These are phyloP conservation scores for Ophiosphaerella narmari DNA, from an alignment of 2,329 filamentous ascomycete genomes.

Conservation along the genomic window DNA sequence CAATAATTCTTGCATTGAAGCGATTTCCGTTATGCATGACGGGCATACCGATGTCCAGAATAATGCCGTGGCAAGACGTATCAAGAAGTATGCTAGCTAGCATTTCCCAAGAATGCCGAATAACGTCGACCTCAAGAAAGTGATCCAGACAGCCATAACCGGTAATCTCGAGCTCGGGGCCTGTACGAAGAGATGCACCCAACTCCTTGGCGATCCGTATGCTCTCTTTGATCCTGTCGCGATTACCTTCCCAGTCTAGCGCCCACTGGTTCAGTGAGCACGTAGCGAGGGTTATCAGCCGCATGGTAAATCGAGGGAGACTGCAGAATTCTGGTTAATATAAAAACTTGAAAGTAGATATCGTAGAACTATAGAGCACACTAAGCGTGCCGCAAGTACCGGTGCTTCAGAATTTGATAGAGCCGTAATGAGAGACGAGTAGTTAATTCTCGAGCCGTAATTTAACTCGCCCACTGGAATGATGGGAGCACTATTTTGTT, in stretches of 20 bases:
- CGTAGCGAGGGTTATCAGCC: slow-evolving; percentile 34
- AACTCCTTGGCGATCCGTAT: slow-evolving; percentile 52
- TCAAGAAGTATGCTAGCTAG: slow-evolving; percentile 66
- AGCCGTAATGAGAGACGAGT: no score
- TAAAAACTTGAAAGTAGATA: no score
- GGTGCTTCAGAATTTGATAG: no score
- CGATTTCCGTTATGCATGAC: slow-evolving; percentile 65
- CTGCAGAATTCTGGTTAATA: neutral
- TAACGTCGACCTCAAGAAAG: slow-evolving; percentile 36
- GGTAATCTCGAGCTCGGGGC: slow-evolving; percentile 53
- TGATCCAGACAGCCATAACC: slow-evolving; percentile 60
- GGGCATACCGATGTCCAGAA: slow-evolving; percentile 34
- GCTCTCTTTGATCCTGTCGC: slow-evolving; percentile 65
- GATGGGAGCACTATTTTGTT: no score
- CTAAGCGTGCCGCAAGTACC: no score
- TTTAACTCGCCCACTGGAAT: no score
- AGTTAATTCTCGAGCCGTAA: no score
- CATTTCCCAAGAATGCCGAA: slow-evolving; percentile 57
- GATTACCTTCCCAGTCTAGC: slow-evolving; percentile 59
- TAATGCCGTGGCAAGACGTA: slow-evolving; percentile 65
- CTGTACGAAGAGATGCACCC: slow-evolving; percentile 20
- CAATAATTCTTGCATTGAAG: slow-evolving; percentile 68
- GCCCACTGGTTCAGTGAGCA: slow-evolving; percentile 38
- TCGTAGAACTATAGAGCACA: no score
- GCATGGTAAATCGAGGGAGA: slow-evolving; percentile 3